Base-by-base conservation (phyloP, 1,139 yeast species). In the Pichia sp. region DNA sequence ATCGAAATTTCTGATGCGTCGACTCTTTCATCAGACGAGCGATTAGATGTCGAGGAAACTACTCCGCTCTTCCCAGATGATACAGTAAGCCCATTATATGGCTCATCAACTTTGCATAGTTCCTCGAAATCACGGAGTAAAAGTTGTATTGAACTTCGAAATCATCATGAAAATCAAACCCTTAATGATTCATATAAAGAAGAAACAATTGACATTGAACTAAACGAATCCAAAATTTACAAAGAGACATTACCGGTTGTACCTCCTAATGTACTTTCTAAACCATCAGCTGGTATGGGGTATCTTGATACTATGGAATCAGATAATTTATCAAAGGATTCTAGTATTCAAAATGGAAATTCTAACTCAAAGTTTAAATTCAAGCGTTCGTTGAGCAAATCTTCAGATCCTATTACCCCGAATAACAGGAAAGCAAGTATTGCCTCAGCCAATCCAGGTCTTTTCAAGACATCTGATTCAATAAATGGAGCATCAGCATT, bases 121-220 rank as follows among this genome's bases (percentile, higher is more conserved):
- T 20, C 31, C 5, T 18, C 21, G 15, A 21, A 40, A 35, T 26
- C 21, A 18, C 15, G 21, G 12, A 37, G 39, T 14, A 45, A 42
- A 22, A 42, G 46, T 38, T 42, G 24, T 22, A 40, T 45, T 14
- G 46, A 45, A 14, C 34, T 45, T n/a, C 35, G 45, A 22, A 34
- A 32, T 20, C 45, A 42, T 19, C 34, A 38, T 24, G 26, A 39
- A 19, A 12, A 26, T 11, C n/a, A 14, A 4, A 35, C 47, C 14
- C n/a, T 32, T 12, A 30, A 30, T 8, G 32, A 30, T 30, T 41
- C 45, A 5, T 44, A 44, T 24, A 31, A 44, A 12, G 35, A 31
- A 5, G 47, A 44, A 33, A 44, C 47, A 4, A 42, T 61, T 38
- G 64, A 61, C 47, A 44, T 61, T 30, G 64, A 61, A 37, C 43